phyloP scores from a whole-genome alignment of 163 green algal species.

The Scenedesmus sp. region DNA sequence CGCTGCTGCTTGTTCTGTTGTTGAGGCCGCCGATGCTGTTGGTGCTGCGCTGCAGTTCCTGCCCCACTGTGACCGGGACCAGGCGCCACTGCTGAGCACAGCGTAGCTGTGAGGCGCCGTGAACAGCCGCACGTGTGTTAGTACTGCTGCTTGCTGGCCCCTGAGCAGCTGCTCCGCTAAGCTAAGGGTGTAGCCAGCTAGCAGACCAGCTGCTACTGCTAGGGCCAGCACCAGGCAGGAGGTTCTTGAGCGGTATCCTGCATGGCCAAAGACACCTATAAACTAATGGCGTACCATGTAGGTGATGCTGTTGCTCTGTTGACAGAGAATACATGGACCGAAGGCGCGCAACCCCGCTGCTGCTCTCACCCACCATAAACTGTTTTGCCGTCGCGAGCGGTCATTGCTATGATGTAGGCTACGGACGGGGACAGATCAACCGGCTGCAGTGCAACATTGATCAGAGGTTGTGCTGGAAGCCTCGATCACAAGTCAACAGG shows the following conservation, averaged over 20 bases:
- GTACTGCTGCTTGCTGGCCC: neutral
- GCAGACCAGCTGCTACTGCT: neutral
- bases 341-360: neutral
- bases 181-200: neutral
- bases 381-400: neutral
- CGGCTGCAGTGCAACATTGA: neutral
- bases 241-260: neutral
- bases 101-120: neutral
- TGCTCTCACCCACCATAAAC: neutral
- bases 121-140: neutral
- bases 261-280: neutral
- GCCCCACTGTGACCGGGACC: neutral
- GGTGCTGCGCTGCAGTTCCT: neutral
- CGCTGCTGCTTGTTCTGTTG: neutral
- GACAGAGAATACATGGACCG: neutral
- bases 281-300: neutral
- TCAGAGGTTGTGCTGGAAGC: neutral
- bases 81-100: neutral
- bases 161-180: neutral
- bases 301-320: neutral
- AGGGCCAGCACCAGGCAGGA: neutral
- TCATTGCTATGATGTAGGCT: neutral
- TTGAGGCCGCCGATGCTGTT: neutral
- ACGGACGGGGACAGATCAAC: neutral
- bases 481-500: no score